These are phyloP conservation scores for Eutypa lata DNA, from an alignment of 2,329 filamentous ascomycete genomes.

Conservation along the genomic window DNA sequence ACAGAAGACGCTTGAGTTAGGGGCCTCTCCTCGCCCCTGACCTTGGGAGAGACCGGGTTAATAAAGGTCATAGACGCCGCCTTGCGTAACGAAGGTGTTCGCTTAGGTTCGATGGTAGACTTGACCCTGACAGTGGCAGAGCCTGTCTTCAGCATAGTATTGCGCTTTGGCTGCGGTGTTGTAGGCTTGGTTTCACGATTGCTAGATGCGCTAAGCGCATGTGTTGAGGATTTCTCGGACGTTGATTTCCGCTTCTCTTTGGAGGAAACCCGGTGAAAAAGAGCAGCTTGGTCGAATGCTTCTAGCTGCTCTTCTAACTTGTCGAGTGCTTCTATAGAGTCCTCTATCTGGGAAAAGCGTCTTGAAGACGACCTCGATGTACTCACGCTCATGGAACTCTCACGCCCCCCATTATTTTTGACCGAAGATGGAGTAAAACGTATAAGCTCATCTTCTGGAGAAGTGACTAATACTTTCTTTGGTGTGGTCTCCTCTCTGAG, in stretches of 20 bases:
- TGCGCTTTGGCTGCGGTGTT: slow-evolving; percentile 22
- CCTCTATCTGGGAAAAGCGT: slow-evolving; percentile 51
- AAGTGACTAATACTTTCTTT: slow-evolving; percentile 7
- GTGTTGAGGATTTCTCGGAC: slow-evolving; percentile 6
- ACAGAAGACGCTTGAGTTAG: slow-evolving; percentile 15
- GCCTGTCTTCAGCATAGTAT: slow-evolving; percentile 21
- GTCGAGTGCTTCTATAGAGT: slow-evolving; percentile 62
- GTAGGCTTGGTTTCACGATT: slow-evolving; percentile 14
- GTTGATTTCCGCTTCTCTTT: slow-evolving; percentile 8
- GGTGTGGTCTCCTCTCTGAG: slow-evolving; percentile 11
- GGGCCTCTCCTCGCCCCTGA: slow-evolving; percentile 20
- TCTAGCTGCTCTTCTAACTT: slow-evolving; percentile 60
- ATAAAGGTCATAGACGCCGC: slow-evolving; percentile 38
- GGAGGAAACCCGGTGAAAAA: slow-evolving; percentile 18
- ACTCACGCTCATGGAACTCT: slow-evolving; percentile 34
- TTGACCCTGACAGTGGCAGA: slow-evolving; percentile 42
- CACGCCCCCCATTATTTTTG: slow-evolving; percentile 27
- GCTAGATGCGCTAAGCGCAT: slow-evolving; percentile 8
- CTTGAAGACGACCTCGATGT: slow-evolving; percentile 30
- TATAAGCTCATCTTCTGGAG: slow-evolving; percentile 5
- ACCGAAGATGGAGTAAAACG: slow-evolving; percentile 14
- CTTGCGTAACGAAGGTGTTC: slow-evolving; percentile 36
- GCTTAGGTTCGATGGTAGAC: slow-evolving; percentile 30
- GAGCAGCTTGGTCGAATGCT: slow-evolving; percentile 37
- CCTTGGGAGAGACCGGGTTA: slow-evolving; percentile 25